phyloP scores from a whole-genome alignment of 2,329 filamentous ascomycete genomes.

The Epicoccum nigrum region DNA sequence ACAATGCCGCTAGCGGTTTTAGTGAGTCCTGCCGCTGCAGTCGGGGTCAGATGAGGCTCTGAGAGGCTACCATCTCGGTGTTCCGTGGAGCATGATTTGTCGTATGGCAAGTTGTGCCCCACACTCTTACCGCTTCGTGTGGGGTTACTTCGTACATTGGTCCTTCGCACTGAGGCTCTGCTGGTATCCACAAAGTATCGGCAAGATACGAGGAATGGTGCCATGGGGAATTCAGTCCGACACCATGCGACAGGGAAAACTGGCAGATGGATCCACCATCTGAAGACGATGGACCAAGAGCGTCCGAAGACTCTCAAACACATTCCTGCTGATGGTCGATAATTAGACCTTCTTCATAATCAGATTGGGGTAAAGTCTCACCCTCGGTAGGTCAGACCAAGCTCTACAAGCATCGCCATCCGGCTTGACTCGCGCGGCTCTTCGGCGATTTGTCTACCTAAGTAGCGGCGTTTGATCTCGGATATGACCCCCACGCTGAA shows the following conservation, averaged over 20 bases:
- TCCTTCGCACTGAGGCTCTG: slow-evolving; percentile 16
- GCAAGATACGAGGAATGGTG: slow-evolving; percentile 5
- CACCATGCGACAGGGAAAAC: slow-evolving; percentile 1
- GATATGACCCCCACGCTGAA: slow-evolving; percentile 10
- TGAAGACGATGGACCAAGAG: too few species aligned
- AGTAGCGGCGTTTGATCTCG: slow-evolving; percentile 8
- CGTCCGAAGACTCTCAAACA: too few species aligned
- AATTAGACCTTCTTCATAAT: too few species aligned
- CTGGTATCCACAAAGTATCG: slow-evolving; percentile 14
- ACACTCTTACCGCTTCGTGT: slow-evolving; percentile 6
- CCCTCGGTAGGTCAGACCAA: background rate
- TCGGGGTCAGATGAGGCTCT: slow-evolving; percentile 5
- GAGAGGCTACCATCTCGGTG: background rate
- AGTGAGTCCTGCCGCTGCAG: slow-evolving; percentile 11
- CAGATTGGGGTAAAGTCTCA: background rate
- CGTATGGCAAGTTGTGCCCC: background rate
- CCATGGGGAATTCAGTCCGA: slow-evolving; percentile 14
- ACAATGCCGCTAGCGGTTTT: slow-evolving; percentile 1
- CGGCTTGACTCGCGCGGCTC: slow-evolving; percentile 12
- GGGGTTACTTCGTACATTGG: slow-evolving; percentile 11
- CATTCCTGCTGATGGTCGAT: too few species aligned
- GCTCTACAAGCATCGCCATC: slow-evolving; percentile 2
- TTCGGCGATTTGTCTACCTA: background rate
- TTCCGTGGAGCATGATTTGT: slow-evolving; percentile 5
- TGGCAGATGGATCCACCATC: too few species aligned